Base-by-base conservation (phyloP, 2,329 filamentous ascomycete species). In the Apiospora phragmitis region DNA sequence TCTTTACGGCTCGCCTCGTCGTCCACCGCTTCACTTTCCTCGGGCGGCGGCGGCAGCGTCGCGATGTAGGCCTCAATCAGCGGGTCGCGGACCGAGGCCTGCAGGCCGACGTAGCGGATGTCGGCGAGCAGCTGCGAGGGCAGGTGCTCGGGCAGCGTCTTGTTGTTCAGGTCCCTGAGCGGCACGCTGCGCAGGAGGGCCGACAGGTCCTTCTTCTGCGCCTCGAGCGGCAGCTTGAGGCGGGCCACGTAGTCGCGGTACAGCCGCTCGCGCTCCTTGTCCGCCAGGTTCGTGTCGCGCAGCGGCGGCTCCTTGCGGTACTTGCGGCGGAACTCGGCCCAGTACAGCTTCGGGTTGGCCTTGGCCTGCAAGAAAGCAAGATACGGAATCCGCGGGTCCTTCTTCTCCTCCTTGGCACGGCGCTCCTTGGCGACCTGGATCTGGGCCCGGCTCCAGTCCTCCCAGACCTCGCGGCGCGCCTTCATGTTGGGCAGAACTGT, bases 301-400 rank as follows among this genome's bases (percentile, higher is more conserved):
- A 99, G 94, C 68, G 91, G 88, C 0, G 88, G 81, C 73, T 97
- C 94, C 74, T 92, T 95, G 74, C 92, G 92, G 81, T 90, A 96
- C 79, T 98, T 99, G 43, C 96, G 88, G 76, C 93, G 94, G 82
- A 99, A 99, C 79, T 99, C 96, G 0, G 94, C 92, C 96, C 96
- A 99, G 85, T 97, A 99, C 1, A 99, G 87, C 82, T 97, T 98
- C 0, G 94, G 92, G 0, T 92, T 96, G 0, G 95, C 95, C 75
- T 94, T 89, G 67, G 92, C 89, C 73, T 95, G 90, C 41, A 99
- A 85, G 73, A 99, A 92, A 0, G 89, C 88, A 72, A 98, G 83
- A 80, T 97, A 99, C 0, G 92, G 90, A 74, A 97, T 92, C 65
- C 88, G 87, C 1, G 96, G 95, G 77, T 98, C 94, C 73, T 90